Base-by-base conservation (phyloP, 352 stramenopile genomes). In the Globisporangium heterothallicum region DNA sequence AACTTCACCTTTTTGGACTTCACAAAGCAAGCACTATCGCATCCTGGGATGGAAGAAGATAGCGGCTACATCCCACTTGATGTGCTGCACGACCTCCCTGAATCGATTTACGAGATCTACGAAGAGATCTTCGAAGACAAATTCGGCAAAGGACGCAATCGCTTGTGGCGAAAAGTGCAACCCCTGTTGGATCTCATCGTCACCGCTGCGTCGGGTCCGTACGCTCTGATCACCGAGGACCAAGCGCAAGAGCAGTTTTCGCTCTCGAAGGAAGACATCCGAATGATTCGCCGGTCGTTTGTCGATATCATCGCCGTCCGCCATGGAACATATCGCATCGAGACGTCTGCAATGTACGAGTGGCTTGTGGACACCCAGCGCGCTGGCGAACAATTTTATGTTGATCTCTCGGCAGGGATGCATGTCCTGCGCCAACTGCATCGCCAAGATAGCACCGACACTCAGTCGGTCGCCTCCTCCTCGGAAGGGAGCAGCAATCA, bases 51-150 rank as follows among this genome's bases (percentile, higher is more conserved):
- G 73, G 75, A 86, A 21, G 69, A 84, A 27, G 51, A 48, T 3
- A 58, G 56, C 13, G 74, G 67, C 1, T 56, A 54, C 16, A 71
- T 92, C 34, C 66, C 76, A 0, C 65, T 92, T 2, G 72, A 70
- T 9, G 70, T 92, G 8, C 63, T 91, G 5, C 58, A 87, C 16
- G 78, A 94, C 24, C 61, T 94, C 27, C 84, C 84, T 2, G 70
- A 92, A 60, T 82, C 78, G 14, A 59, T 94, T 25, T 85, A 80
- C 58, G 84, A 90, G 40, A 94, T 94, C 49, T 92, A 86, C 50
- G 70, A 73, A 2, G 77, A 90, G 58, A 91, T 94, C 36, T 94
- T 94, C 42, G 77, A 94, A 45, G 84, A 94, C 57, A 94, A 94
- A 63, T 94, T 92, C 46, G 84, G 84, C 25, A 70, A 84, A 25